Evolutionary conservation across 2,329 filamentous ascomycete species (phyloP).

Genomic region (Amauroascus niger): DNA sequence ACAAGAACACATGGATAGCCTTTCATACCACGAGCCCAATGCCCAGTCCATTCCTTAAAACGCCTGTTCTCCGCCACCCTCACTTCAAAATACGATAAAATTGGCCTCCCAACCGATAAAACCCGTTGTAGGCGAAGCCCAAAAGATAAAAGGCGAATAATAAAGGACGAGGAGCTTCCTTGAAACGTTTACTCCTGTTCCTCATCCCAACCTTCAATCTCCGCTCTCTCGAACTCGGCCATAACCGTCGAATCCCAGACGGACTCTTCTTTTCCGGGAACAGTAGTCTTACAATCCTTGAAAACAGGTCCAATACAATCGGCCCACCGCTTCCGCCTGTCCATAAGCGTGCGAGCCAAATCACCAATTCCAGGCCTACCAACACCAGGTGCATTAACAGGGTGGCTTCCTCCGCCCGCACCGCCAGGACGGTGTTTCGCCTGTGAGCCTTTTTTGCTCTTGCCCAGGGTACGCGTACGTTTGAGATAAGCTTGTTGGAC

Average conservation of each 20-base stretch:
- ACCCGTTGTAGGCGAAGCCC: too few relatives aligned
- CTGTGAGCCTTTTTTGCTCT: conserved; percentile 80
- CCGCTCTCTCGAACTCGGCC: conserved; percentile 61
- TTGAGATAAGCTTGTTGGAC: conserved; percentile 94
- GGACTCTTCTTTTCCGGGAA: conserved; percentile 58
- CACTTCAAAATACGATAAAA: neutral
- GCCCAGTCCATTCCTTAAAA: neutral
- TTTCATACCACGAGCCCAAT: neutral
- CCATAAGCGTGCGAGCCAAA: conserved; percentile 83
- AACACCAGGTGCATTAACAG: conserved; percentile 31
- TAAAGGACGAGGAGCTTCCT: neutral
- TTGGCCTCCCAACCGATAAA: too few relatives aligned
- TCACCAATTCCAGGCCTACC: conserved; percentile 67
- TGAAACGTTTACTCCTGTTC: conserved; percentile 51
- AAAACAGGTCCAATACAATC: conserved; percentile 86
- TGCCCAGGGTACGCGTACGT: conserved; percentile 84
- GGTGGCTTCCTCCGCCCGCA: conserved; percentile 60
- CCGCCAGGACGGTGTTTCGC: conserved; percentile 50
- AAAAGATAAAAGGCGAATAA: neutral
- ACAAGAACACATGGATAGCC: neutral
- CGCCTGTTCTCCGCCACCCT: neutral
- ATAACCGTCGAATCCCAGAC: conserved; percentile 69
- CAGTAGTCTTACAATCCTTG: conserved; percentile 65
- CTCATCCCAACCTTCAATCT: conserved; percentile 73
- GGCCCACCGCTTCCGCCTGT: conserved; percentile 79